Evolutionary conservation across 2,329 filamentous ascomycete species (phyloP), one percentile per base, ranked within the genome.

Genomic region (Verticillium isaacii): DNA sequence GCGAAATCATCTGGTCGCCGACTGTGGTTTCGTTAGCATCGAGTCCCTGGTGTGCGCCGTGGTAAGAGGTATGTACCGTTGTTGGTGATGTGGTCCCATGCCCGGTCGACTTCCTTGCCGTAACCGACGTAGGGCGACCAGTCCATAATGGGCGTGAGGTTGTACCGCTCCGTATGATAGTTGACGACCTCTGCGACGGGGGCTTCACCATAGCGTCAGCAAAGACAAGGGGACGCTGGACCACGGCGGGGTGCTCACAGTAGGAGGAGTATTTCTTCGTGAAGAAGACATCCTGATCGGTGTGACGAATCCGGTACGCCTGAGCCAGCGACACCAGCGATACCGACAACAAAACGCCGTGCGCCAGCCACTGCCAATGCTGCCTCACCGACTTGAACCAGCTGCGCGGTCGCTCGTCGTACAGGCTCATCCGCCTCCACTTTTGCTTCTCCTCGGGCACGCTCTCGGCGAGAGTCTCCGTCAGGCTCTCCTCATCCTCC

Each of bases 1-100:
- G 74, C 0, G 80, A 80, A 59, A 88, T 82, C 80, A 86, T 85
- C 66, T 85, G 83, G 68, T 88, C 85, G 41, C 85, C 85, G 32
- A 88, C 84, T 84, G 60, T 25, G 52, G 6, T 29, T 19, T 19
- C 8, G 45, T 52, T 19, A 52, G n/a, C 19, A 11, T 23, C 45
- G 9, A 52, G n/a, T 17, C 39, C 5, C 19, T 3, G 3, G 9
- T 25, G 29, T 6, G 9, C 5, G n/a, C 8, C n/a, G 23, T n/a
- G 4, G 45, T 6, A 23, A 23, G 60, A 61, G 1, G 32, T 15
- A 39, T 68, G 67, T 64, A 75, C 74, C 68, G 62, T 77, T 75
- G 65, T 80, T 80, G 12, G 81, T 82, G 45, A 85, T 78, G 19
- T 79, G 78, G 57, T 84, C 76, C 85, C 85, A 88, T 6, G 81